Percentiles rank a stretch among this genome's conserved stretches.
Evolutionary conservation across 140 eudicot genomes (phyloP).

Genomic region (Senecio squalidus): DNA sequence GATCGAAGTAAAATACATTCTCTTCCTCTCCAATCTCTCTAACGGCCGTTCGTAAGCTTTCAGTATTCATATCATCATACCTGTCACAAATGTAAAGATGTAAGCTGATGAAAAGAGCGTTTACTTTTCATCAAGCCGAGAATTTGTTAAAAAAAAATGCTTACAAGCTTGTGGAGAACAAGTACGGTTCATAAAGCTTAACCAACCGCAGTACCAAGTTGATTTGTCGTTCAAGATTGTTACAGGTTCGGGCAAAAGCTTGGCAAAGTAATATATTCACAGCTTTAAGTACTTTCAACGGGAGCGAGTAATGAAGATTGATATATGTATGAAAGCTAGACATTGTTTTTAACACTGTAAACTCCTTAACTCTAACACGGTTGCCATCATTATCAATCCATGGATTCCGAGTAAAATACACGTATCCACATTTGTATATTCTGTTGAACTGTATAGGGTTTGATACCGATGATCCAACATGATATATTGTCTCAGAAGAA

Average conservation of each 20-base stretch:
- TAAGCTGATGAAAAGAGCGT: background rate
- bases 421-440: slow-evolving; percentile 25
- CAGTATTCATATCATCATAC: slow-evolving; percentile 68
- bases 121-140: too few relatives aligned
- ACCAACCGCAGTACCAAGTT: slow-evolving; percentile 32
- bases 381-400: slow-evolving; percentile 55
- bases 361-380: slow-evolving; percentile 45
- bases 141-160: background rate
- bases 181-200: slow-evolving; percentile 57
- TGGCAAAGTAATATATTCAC: slow-evolving; percentile 42
- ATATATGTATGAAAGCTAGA: slow-evolving; percentile 43
- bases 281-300: slow-evolving; percentile 18
- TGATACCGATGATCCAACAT: slow-evolving; percentile 53
- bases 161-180: slow-evolving; percentile 62
- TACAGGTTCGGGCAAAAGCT: slow-evolving; percentile 24
- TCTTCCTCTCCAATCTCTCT: slow-evolving; percentile 40
- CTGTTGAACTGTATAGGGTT: slow-evolving; percentile 26
- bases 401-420: slow-evolving; percentile 44
- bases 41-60: slow-evolving; percentile 47
- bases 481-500: slow-evolving; percentile 35
- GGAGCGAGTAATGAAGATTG: slow-evolving; percentile 45
- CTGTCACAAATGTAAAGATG: slow-evolving; percentile 21
- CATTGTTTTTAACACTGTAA: slow-evolving; percentile 38
- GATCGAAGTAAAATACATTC: slow-evolving; percentile 65
- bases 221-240: slow-evolving; percentile 34